Percentiles rank a stretch among this genome's conserved stretches.
Evolutionary conservation across 2,329 filamentous ascomycete species (phyloP).

Genomic region (Passalora sequoiae): DNA sequence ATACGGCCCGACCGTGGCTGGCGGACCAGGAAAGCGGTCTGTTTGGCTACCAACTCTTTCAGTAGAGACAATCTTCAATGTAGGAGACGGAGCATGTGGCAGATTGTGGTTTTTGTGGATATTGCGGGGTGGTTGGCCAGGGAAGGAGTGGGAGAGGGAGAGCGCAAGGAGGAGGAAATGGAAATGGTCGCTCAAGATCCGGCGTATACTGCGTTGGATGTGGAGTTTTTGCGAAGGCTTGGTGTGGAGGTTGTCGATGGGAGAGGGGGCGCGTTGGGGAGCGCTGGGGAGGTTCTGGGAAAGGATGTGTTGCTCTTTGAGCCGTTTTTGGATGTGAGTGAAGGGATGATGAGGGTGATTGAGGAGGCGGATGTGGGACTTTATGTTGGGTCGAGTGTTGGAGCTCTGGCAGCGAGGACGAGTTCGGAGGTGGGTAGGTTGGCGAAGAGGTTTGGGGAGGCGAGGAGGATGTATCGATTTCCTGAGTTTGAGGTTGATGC

Average conservation of each 20-base stretch:
- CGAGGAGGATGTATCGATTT: conserved; percentile 17
- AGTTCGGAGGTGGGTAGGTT: conserved; percentile 12
- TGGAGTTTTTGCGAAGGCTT: conserved; percentile 23
- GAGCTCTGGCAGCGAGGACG: conserved; percentile 9
- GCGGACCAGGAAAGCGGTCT: conserved; percentile 27
- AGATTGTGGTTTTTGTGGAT: conserved; percentile 31
- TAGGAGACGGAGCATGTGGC: conserved; percentile 30
- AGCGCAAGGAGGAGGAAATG: conserved; percentile 4
- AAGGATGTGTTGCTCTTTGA: conserved; percentile 23
- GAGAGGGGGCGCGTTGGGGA: conserved; percentile 13
- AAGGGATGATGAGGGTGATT: conserved; percentile 16
- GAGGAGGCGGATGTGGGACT: conserved; percentile 14
- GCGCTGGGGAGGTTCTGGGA: conserved; percentile 12
- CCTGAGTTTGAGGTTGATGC: conserved; percentile 28
- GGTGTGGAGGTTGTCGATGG: conserved; percentile 17
- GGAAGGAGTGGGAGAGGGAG: conserved; percentile 1
- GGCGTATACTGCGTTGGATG: conserved; percentile 27
- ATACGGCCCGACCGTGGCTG: conserved; percentile 21
- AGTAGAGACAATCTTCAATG: conserved; percentile 29
- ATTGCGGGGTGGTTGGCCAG: conserved; percentile 16
- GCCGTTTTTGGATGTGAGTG: conserved; percentile 26
- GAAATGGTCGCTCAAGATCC: conserved; percentile 30
- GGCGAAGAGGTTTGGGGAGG: conserved; percentile 13
- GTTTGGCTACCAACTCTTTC: conserved; percentile 30
- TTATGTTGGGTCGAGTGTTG: conserved; percentile 25